Evolutionary conservation across 2,329 filamentous ascomycete species (phyloP), one percentile per base, ranked within the genome.

Genomic region (Colletotrichum eremochloae): DNA sequence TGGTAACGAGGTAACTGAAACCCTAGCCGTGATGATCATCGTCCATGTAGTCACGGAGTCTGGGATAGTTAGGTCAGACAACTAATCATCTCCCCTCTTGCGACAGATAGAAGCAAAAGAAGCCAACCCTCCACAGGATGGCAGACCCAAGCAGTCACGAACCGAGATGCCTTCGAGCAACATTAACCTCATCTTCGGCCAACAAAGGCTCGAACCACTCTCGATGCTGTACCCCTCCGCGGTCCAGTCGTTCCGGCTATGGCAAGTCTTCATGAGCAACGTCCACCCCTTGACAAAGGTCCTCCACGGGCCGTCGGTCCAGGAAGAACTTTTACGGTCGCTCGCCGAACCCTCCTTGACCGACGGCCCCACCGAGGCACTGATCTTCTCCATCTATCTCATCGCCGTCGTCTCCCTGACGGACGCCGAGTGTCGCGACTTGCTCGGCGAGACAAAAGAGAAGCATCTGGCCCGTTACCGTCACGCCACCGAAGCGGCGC

Each of bases 241-340:
- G 11, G 38, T 70, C 1, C 68, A 70, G 42, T 67, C 68, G 2
- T 70, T 93, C 76, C 86, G 87, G 63, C 84, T 95, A 5, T 95
- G 93, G 93, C 91, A 94, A 78, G 84, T 89, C 9, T 95, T 91
- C 74, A 82, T 94, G 5, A 90, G 93, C 60, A 91, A 93, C 72
- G 90, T 95, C 65, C 92, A 95, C 75, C 92, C 93, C 0, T 79
- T 94, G 55, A 89, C 90, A 74, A 95, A 94, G 78, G 82, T 89
- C 55, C 89, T 94, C 44, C 93, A 95, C 77, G 87, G 91, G 1
- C 93, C 93, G 0, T 90, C 90, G 0, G 80, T 94, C 2, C 90
- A 94, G 77, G 70, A 71, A n/a, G 55, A 67, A 15, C 44, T 67
- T 1, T 48, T 71, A 0, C 11, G n/a, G 15, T 50, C 42, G 9